Base-by-base conservation (phyloP, 179 eudicot genomes). In the Patellifolia procumbens region DNA sequence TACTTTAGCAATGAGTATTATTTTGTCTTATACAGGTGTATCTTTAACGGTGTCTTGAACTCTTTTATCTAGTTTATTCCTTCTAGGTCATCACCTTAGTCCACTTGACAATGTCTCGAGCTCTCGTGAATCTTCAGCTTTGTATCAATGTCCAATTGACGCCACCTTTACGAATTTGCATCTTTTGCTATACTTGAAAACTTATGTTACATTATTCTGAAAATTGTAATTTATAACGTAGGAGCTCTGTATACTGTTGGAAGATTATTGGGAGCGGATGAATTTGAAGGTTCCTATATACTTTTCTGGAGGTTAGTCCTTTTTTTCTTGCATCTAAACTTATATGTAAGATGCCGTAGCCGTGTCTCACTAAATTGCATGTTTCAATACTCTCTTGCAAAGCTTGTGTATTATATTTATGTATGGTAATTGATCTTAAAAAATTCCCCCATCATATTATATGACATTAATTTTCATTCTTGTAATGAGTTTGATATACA, bases 201-300 rank as follows among this genome's bases (percentile, higher is more conserved):
- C 42, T 64, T 8, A 4, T 66, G 4, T 39, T 42, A 65, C 17
- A 35, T 65, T 48, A 12, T 69, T 16, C 32, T 75, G 59, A 61
- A 62, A 35, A 5, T 68, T 60, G 31, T 48, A 52, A 29, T 48
- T 61, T 72, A 17, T 61, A 2, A 17, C 26, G 20, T 56, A 94
- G 98, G 98, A 94, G 82, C 87, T 94, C 37, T 94, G 97, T 72
- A 86, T 94, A 62, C 80, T 94, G 68, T 80, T 94, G 73, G 98
- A 91, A 78, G 97, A 92, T 79, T 94, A 88, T 48, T 94, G 98
- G 98, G 92, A 91, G 88, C 88, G 93, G 76, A 92, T 88, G 97
- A 90, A 91, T 85, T 80, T 94, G 46, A 81, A 87, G 80, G 93
- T 89, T 83, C 97, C 98, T 39, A 91, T 94, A 75, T 94, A 94